A percentile compares a stretch with the other conserved stretches of the same genome.
Evolutionary conservation across 2,329 filamentous ascomycete species (phyloP).

Genomic region (Ceratocystis lukuohia): DNA sequence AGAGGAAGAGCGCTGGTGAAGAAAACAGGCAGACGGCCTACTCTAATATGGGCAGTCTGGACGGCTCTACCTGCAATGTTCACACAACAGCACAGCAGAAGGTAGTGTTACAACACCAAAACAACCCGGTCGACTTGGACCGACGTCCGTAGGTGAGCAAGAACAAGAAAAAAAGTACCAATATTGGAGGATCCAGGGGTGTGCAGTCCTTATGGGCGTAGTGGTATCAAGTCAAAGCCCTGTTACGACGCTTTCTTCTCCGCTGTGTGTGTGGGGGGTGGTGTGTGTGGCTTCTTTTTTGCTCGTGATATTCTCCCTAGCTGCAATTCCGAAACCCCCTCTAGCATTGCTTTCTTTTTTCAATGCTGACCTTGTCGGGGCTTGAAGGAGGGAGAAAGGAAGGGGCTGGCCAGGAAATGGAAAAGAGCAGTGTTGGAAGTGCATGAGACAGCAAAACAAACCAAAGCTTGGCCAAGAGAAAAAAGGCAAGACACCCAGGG

Average conservation of each 20-base stretch:
- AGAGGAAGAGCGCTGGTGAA: slow-evolving; percentile 4
- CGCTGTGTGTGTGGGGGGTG: too few relatives aligned
- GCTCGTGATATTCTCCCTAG: background rate
- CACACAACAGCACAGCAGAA: background rate
- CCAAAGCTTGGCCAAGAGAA: background rate
- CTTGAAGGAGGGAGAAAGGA: background rate
- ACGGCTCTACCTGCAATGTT: background rate
- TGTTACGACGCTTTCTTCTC: background rate
- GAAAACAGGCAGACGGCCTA: slow-evolving; percentile 1
- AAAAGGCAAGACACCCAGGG: background rate
- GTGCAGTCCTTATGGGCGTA: background rate
- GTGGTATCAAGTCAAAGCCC: background rate
- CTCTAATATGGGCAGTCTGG: slow-evolving; percentile 13
- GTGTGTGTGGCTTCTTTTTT: background rate
- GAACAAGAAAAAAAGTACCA: too few relatives aligned
- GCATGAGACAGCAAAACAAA: background rate
- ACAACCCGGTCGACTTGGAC: too few relatives aligned
- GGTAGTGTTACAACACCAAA: too few relatives aligned
- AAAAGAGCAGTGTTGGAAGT: background rate
- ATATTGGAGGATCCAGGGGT: background rate
- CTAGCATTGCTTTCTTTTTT: background rate
- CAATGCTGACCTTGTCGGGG: background rate
- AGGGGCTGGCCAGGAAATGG: background rate
- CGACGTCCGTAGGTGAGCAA: too few relatives aligned
- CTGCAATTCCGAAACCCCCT: background rate